phyloP scores from a whole-genome alignment of 768 basidiomycete genomes.

The Lactarius tabidus region DNA sequence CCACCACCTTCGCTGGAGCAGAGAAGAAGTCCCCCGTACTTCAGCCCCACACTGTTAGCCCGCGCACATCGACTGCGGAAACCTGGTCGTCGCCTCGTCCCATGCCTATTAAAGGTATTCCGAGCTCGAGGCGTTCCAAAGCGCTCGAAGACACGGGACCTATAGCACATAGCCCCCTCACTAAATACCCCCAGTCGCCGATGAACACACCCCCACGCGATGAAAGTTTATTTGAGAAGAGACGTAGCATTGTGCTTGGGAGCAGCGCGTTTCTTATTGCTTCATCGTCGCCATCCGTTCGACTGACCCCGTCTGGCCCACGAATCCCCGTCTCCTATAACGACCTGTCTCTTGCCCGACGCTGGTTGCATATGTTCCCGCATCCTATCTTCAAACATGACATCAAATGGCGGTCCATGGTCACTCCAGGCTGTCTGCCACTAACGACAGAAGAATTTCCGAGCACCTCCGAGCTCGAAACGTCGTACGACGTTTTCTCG shows the following conservation, averaged over 20 bases:
- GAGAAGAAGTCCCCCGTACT: neutral
- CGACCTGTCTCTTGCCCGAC: constrained; percentile 70
- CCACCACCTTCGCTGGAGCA: neutral
- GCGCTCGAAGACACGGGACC: constrained; percentile 53
- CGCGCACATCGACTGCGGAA: neutral
- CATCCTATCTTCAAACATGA: constrained; percentile 72
- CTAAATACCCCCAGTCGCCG: constrained; percentile 50
- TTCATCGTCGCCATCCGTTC: constrained; percentile 46
- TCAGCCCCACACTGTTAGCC: neutral
- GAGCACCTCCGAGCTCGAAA: constrained; percentile 64
- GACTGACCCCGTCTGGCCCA: constrained; percentile 67
- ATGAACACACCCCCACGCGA: constrained; percentile 67
- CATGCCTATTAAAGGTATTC: constrained; percentile 35
- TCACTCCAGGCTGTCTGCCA: constrained; percentile 83
- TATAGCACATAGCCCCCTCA: constrained; percentile 46
- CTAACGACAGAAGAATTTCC: constrained; percentile 90
- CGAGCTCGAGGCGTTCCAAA: constrained; percentile 38
- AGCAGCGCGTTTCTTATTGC: constrained; percentile 32
- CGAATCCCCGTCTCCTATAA: constrained; percentile 52
- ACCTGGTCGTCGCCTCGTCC: constrained; percentile 39
- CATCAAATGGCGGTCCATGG: constrained; percentile 87
- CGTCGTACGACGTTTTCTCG: constrained; percentile 73
- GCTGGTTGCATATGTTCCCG: constrained; percentile 89
- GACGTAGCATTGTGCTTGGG: constrained; percentile 49
- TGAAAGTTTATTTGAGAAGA: constrained; percentile 47